These are phyloP conservation scores for Chenopodium berlandieri DNA, from an alignment of 148 eudicot species.

Conservation along the genomic window DNA sequence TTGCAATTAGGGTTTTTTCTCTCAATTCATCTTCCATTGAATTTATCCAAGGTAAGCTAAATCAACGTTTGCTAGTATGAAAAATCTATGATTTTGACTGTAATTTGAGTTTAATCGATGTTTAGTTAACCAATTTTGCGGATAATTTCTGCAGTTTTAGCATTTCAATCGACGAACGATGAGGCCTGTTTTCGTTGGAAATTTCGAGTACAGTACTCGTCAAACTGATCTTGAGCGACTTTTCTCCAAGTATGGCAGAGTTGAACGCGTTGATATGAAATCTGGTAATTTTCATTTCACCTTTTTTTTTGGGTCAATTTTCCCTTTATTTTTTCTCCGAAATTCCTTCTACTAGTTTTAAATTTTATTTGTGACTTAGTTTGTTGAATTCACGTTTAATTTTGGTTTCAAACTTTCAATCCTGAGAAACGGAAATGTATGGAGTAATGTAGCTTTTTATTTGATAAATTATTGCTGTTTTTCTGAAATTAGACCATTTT, in stretches of 20 bases:
- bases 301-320: not conserved
- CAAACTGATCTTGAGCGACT: conserved; percentile 76
- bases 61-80: not conserved
- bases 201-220: conserved; percentile 77
- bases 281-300: conserved; percentile 45
- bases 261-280: conserved; percentile 94
- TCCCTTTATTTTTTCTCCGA: not conserved
- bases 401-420: not conserved
- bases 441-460: no score
- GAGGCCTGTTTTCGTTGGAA: conserved; percentile 80
- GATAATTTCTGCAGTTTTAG: not conserved
- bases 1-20: conserved; percentile 22
- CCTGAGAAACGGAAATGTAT: not conserved
- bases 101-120: not conserved
- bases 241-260: conserved; percentile 75
- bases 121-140: not conserved
- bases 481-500: not conserved
- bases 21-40: not conserved
- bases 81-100: not conserved
- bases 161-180: conserved; percentile 1
- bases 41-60: conserved; percentile 10
- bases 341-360: not conserved
- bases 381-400: not conserved
- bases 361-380: not conserved
- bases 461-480: not conserved